Conservation (phyloP, 2,329 filamentous ascomycete genomes). For the Neoscytalidium dimidiatum region DNA sequence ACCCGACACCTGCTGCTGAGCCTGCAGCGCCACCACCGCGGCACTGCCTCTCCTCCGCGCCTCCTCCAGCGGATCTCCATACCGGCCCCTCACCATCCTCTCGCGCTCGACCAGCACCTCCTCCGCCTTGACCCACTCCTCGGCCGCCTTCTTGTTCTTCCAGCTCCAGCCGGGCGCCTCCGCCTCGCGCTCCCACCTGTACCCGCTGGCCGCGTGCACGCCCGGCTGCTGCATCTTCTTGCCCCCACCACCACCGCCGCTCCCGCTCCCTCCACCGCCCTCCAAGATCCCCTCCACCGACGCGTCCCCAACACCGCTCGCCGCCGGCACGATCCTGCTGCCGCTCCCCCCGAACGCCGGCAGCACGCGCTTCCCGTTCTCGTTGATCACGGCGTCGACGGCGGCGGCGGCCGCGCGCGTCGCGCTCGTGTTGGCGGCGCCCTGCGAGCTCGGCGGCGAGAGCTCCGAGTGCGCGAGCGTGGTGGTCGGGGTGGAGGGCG, state of each 20-base stretch:
- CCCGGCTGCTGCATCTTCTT: neutral
- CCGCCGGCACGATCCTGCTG: neutral
- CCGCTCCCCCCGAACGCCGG: slow-evolving; percentile 11
- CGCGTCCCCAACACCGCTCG: neutral
- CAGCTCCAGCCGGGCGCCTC: slow-evolving; percentile 41
- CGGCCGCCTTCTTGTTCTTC: slow-evolving; percentile 38
- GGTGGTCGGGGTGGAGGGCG: slow-evolving; percentile 25
- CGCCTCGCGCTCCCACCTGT: slow-evolving; percentile 38
- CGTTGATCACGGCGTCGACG: slow-evolving; percentile 30
- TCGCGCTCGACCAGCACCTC: slow-evolving; percentile 38
- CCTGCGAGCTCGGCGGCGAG: slow-evolving; percentile 58
- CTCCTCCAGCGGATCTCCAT: slow-evolving; percentile 16
- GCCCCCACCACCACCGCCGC: neutral
- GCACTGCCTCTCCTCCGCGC: neutral
- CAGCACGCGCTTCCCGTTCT: slow-evolving; percentile 39
- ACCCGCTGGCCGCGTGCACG: slow-evolving; percentile 34
- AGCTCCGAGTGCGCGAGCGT: slow-evolving; percentile 45
- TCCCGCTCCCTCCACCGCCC: neutral
- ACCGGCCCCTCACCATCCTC: slow-evolving; percentile 30
- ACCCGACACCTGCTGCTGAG: too few relatives aligned
- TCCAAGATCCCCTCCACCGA: neutral
- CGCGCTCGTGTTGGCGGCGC: slow-evolving; percentile 20
- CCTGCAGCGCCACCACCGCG: neutral
- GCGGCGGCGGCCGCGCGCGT: neutral
- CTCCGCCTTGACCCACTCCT: slow-evolving; percentile 37